Evolutionary conservation across 176 grass and related monocot genomes (phyloP), one percentile per base, ranked within the genome.

Genomic region (Coix lacrymajobi): DNA sequence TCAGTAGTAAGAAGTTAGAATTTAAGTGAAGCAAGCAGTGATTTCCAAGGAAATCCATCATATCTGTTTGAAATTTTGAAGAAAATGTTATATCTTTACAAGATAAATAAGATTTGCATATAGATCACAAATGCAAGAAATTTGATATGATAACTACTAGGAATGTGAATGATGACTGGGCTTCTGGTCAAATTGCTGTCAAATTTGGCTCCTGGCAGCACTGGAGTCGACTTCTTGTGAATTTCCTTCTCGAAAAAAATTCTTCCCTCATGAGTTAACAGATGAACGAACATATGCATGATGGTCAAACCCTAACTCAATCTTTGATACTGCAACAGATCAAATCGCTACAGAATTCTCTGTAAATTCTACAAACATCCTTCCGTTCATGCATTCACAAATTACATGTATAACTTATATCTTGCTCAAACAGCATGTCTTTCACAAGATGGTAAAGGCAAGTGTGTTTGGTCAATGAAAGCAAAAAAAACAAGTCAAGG

Each of bases 381-480:
- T 62, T 44, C 17, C 0, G 4, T 75, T 30, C 57, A 79, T 75
- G 29, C 26, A 84, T 30, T n/a, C 25, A 57, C 19, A 52, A 76
- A 6, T 71, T 82, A 17, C 29, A 12, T 73, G 45, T 45, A 71
- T 40, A 36, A 44, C 41, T 43, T 16, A 63, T 63, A 64, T 22
- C 33, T 76, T 82, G 63, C n/a, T 48, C 48, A 78, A 71, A 8
- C 58, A 82, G 56, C 38, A 49, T 66, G 51, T 1, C 38, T 22
- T 52, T 56, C 29, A 60, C n/a, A 67, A 73, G 78, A 73, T 82
- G 44, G 25, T 56, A 73, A 41, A 30, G 37, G 20, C 24, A 71
- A 13, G 28, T 38, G 26, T 66, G 63, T 45, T 29, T 77, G 34
- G 65, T 85, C 64, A 79, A 84, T 84, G 36, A 56, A 57, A 62